A percentile compares a stretch with the other conserved stretches of the same genome.
Evolutionary conservation across 306 rosid genomes (phyloP).

Genomic region (Corylus avellana): DNA sequence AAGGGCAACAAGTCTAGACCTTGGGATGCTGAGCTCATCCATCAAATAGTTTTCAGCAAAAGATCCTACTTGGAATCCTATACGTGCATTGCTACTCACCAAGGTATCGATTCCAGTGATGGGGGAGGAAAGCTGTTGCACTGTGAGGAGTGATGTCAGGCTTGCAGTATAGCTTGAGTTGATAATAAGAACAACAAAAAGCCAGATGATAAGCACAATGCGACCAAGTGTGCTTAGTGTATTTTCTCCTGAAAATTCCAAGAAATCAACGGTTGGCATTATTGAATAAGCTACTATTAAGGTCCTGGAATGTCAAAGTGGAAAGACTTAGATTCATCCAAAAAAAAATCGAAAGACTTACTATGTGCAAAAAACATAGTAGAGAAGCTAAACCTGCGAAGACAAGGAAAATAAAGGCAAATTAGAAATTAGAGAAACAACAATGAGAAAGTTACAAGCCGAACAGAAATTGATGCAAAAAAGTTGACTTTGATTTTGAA

Average conservation of each 20-base stretch:
- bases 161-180: constrained; percentile 60
- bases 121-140: constrained; percentile 47
- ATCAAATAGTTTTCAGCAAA: constrained; percentile 45
- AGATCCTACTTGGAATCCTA: constrained; percentile 61
- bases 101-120: constrained; percentile 53
- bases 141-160: constrained; percentile 55
- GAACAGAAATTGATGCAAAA: neutral
- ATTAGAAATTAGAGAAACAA: neutral
- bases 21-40: constrained; percentile 42
- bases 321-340: constrained; percentile 31
- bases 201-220: constrained; percentile 47
- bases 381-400: constrained; percentile 55
- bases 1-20: constrained; percentile 50
- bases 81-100: constrained; percentile 34
- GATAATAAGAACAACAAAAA: constrained; percentile 50
- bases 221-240: constrained; percentile 44
- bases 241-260: constrained; percentile 48
- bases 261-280: constrained; percentile 2
- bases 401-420: neutral
- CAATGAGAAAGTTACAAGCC: neutral
- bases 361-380: constrained; percentile 52
- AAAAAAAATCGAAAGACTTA: constrained; percentile 34
- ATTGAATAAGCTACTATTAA: neutral
- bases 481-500: neutral
- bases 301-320: constrained; percentile 7